phyloP scores from a whole-genome alignment of 352 stramenopile genomes.

The Phytophthora fragariae region DNA sequence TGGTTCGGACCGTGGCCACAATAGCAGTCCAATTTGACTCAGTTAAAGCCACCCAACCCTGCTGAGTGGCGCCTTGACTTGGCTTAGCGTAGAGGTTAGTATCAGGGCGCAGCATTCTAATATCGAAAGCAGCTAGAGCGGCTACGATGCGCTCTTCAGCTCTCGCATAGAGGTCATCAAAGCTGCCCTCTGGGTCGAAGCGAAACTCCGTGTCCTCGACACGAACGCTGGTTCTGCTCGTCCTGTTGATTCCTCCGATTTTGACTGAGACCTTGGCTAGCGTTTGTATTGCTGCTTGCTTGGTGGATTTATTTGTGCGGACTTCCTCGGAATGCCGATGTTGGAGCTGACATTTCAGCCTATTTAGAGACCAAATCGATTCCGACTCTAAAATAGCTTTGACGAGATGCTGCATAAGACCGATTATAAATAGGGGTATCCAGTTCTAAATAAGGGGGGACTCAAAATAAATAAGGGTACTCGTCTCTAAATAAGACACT shows the following conservation, averaged over 20 bases:
- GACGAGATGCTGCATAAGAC: too few species aligned
- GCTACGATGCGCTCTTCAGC: constrained; percentile 7
- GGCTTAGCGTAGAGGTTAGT: constrained; percentile 7
- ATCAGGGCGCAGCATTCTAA: not conserved
- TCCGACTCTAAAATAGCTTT: too few species aligned
- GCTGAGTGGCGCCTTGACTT: constrained; percentile 2
- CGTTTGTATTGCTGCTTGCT: not conserved
- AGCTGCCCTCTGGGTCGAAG: not conserved
- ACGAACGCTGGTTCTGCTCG: constrained; percentile 10
- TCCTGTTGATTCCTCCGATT: constrained; percentile 6
- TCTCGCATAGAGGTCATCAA: constrained; percentile 1
- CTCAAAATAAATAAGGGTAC: too few species aligned
- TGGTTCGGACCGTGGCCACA: not conserved
- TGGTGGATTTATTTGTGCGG: not conserved
- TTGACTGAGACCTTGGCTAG: constrained; percentile 5
- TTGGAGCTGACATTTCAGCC: not conserved
- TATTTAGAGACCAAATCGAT: constrained; percentile 11
- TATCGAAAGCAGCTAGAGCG: not conserved
- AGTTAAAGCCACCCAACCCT: constrained; percentile 1
- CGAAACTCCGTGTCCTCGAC: constrained; percentile 2
- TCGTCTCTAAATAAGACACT: too few species aligned
- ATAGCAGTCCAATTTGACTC: not conserved
- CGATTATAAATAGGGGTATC: too few species aligned
- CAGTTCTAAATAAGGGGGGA: too few species aligned
- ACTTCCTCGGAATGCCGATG: not conserved